Percentiles rank a stretch among this genome's conserved stretches.
These are phyloP conservation scores for Dendrobium nobile DNA, from an alignment of 106 monocot genomes.

Conservation along the genomic window DNA sequence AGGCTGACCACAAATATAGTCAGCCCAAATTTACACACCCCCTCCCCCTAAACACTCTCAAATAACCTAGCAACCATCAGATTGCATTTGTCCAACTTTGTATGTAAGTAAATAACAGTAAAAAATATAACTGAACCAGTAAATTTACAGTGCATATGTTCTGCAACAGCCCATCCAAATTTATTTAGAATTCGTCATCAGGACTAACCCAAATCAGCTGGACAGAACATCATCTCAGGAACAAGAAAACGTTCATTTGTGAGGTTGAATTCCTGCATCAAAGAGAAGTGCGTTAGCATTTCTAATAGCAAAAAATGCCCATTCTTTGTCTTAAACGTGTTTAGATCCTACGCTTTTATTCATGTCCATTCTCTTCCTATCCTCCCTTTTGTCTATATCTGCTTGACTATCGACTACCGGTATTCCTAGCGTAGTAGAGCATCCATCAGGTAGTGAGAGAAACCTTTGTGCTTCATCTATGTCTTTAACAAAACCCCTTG, in stretches of 20 bases:
- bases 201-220: conserved; percentile 71
- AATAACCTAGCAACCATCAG: neutral
- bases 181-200: neutral
- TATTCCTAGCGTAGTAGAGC: neutral
- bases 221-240: conserved; percentile 88
- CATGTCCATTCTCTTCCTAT: conserved; percentile 44
- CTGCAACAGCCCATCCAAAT: neutral
- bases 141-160: neutral
- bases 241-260: conserved; percentile 96
- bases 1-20: neutral
- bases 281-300: neutral
- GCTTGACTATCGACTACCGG: conserved; percentile 16
- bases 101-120: neutral
- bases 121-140: neutral
- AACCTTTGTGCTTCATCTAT: conserved; percentile 62
- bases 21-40: neutral
- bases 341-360: conserved; percentile 54
- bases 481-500: conserved; percentile 82
- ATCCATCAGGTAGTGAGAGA: conserved; percentile 33
- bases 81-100: neutral
- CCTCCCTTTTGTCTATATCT: conserved; percentile 28
- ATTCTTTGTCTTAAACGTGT: neutral
- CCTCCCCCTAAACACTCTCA: neutral
- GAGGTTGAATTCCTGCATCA: conserved; percentile 67
- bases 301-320: neutral